These are phyloP conservation scores for Chenopodium suecicum DNA, from an alignment of 148 eudicot genomes.

Conservation along the genomic window DNA sequence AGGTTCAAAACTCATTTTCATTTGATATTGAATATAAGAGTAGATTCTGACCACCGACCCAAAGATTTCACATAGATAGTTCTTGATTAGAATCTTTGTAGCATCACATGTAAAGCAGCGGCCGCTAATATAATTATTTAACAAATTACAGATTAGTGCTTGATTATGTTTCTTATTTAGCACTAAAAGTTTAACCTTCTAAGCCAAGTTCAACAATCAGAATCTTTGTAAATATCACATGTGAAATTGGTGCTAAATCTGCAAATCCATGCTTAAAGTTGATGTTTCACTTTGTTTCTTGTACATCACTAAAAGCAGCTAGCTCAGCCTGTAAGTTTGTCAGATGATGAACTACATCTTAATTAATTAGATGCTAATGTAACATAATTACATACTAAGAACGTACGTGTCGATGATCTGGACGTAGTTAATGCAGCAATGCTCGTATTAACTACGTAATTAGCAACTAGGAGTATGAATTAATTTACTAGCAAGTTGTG, in stretches of 20 bases:
- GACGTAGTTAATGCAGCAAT: slow-evolving; percentile 9
- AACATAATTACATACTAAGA: no score
- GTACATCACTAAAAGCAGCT: slow-evolving; percentile 1
- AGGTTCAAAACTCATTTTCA: neutral
- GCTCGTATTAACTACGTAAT: neutral
- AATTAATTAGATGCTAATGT: neutral
- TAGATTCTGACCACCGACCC: slow-evolving; percentile 15
- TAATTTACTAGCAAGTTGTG: neutral
- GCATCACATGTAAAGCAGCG: neutral
- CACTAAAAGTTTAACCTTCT: neutral
- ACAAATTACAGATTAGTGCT: neutral
- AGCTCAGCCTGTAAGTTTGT: neutral
- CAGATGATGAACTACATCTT: slow-evolving; percentile 1
- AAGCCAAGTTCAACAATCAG: neutral
- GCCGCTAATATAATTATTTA: neutral
- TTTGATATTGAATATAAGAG: neutral
- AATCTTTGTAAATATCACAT: slow-evolving; percentile 10
- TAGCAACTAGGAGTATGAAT: neutral
- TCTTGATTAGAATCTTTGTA: neutral
- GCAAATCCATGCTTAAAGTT: slow-evolving; percentile 21
- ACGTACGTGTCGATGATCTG: slow-evolving; percentile 1
- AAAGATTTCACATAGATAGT: neutral
- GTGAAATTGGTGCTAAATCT: slow-evolving; percentile 7
- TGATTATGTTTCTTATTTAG: slow-evolving; percentile 6
- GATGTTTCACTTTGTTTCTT: slow-evolving; percentile 24